These are phyloP conservation scores for Rhodotorula glutinis DNA, from an alignment of 1,284 basidiomycete species.

Conservation along the genomic window DNA sequence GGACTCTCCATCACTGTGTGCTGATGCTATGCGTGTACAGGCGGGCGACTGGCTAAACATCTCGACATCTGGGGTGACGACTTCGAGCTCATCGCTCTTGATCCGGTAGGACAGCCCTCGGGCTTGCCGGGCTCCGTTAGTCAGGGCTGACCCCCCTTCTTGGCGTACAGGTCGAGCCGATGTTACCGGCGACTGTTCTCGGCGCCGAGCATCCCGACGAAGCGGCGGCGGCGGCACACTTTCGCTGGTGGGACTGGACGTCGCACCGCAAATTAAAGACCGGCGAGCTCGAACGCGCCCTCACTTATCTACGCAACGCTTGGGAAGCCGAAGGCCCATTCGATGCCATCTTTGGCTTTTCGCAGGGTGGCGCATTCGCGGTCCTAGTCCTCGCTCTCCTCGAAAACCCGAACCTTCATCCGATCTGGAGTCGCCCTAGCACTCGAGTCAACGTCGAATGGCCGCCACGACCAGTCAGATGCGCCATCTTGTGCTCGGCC, in stretches of 20 bases:
- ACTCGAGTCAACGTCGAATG: not conserved
- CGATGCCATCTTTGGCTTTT: constrained; percentile 15
- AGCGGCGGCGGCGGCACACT: not conserved
- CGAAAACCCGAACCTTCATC: constrained; percentile 4
- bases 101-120: not conserved
- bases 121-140: too few species aligned
- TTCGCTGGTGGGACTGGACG: constrained; percentile 3
- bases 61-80: not conserved
- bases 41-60: not conserved
- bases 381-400: constrained; percentile 1
- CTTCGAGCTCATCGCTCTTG: constrained; percentile 2
- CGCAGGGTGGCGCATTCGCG: constrained; percentile 1
- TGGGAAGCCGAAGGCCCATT: constrained; percentile 7
- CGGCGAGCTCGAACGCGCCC: constrained; percentile 1
- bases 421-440: not conserved
- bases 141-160: not conserved
- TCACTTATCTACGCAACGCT: not conserved
- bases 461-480: constrained; percentile 1
- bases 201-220: too few species aligned
- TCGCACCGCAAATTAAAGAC: not conserved
- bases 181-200: not conserved
- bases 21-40: not conserved
- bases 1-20: not conserved
- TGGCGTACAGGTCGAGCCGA: not conserved
- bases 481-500: not conserved